Conservation (phyloP, 2,329 filamentous ascomycete genomes). For the Calonectria leucothoes region DNA sequence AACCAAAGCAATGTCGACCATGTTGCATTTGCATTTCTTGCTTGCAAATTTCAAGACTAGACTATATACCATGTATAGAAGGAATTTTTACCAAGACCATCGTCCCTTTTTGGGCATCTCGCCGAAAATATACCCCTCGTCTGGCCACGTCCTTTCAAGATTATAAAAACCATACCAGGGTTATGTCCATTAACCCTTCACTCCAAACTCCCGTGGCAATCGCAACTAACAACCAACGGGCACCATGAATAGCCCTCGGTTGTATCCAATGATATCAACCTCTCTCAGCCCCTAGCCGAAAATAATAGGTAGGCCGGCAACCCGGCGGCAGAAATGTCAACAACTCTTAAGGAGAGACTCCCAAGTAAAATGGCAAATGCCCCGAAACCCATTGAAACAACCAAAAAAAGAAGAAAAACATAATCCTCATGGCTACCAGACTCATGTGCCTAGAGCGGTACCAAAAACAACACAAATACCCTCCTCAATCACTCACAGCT, state of each 20-base stretch:
- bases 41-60: constrained; percentile 19
- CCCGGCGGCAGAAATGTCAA: background rate
- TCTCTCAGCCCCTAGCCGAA: background rate
- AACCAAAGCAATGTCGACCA: background rate
- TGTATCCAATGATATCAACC: constrained; percentile 15
- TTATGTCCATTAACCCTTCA: constrained; percentile 9
- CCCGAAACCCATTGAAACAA: constrained; percentile 1
- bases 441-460: background rate
- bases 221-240: background rate
- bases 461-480: background rate
- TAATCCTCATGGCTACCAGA: background rate
- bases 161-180: constrained; percentile 20
- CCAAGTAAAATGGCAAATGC: background rate
- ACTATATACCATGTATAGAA: constrained; percentile 20
- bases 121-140: constrained; percentile 9
- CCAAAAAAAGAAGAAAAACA: background rate
- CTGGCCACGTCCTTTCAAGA: constrained; percentile 2
- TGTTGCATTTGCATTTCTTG: constrained; percentile 14
- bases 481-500: background rate
- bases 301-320: background rate
- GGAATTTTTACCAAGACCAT: constrained; percentile 3
- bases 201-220: constrained; percentile 20
- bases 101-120: constrained; percentile 6
- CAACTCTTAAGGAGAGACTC: background rate
- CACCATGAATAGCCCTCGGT: background rate